Conservation (phyloP, 495 filamentous ascomycete species). For the Barbatosphaeria neglecta region DNA sequence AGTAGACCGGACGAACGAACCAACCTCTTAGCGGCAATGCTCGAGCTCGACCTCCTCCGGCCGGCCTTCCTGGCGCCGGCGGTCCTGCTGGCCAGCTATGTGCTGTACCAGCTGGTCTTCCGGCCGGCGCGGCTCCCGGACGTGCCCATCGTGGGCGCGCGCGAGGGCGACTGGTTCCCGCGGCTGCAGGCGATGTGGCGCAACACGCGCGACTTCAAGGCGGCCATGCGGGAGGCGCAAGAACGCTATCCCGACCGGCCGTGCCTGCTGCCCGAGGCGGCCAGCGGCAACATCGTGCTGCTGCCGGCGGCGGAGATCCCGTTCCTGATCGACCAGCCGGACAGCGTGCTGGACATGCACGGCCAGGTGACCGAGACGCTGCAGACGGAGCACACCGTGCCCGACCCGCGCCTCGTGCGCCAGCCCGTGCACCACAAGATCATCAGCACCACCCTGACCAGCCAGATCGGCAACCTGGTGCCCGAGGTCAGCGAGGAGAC, state of each 20-base stretch:
- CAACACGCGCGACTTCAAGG: constrained; percentile 21
- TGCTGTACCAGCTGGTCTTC: constrained; percentile 15
- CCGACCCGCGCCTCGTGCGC: constrained; percentile 19
- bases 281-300: constrained; percentile 16
- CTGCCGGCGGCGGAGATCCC: constrained; percentile 26
- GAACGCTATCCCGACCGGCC: constrained; percentile 11
- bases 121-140: constrained; percentile 11
- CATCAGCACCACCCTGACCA: constrained; percentile 26
- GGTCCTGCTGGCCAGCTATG: constrained; percentile 12
- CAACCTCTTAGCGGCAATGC: neutral
- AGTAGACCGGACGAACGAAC: neutral
- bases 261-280: constrained; percentile 15
- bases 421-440: constrained; percentile 21
- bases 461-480: constrained; percentile 25
- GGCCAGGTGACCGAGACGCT: constrained; percentile 17
- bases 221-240: constrained; percentile 14
- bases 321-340: constrained; percentile 36
- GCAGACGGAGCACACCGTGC: constrained; percentile 24
- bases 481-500: constrained; percentile 32
- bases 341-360: constrained; percentile 21
- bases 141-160: constrained; percentile 22
- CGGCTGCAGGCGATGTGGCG: constrained; percentile 19
- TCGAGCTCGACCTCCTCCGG: constrained; percentile 8
- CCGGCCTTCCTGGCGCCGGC: constrained; percentile 14
- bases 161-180: constrained; percentile 24